Evolutionary conservation across 331 rosid species (phyloP).

Genomic region (Quercus lobata): DNA sequence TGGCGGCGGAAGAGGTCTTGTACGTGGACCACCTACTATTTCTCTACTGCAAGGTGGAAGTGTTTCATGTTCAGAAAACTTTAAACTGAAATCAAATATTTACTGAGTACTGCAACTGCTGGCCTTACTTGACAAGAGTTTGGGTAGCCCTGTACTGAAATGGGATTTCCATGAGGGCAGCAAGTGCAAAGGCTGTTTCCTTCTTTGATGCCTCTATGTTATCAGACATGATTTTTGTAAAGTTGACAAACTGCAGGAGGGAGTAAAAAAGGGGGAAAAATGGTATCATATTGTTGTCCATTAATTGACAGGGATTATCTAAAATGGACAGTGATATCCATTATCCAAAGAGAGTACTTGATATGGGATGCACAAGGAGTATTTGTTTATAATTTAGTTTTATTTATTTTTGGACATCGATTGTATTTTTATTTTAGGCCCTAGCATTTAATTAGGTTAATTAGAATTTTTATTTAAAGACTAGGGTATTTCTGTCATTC

Average conservation of each 20-base stretch:
- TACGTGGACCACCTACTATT: slow-evolving; percentile 24
- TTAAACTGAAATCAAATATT: slow-evolving; percentile 7
- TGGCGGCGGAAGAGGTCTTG: slow-evolving; percentile 78
- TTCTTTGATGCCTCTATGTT: slow-evolving; percentile 61
- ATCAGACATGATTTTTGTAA: slow-evolving; percentile 91
- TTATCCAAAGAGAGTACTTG: neutral
- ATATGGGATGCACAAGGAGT: no score
- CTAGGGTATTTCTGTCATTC: no score
- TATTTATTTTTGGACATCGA: no score
- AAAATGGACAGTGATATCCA: neutral
- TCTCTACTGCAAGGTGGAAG: slow-evolving; percentile 41
- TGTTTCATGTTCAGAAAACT: slow-evolving; percentile 3
- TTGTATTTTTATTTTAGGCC: no score
- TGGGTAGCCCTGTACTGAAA: slow-evolving; percentile 74
- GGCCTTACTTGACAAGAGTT: slow-evolving; percentile 48
- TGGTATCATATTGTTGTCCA: neutral
- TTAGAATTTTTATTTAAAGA: no score
- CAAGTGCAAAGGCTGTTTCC: slow-evolving; percentile 91
- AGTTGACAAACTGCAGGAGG: slow-evolving; percentile 77
- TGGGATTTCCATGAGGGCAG: slow-evolving; percentile 98
- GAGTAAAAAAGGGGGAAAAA: slow-evolving; percentile 6
- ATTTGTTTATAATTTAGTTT: no score
- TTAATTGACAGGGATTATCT: neutral
- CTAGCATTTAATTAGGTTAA: no score
- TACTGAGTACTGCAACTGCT: neutral